Evolutionary conservation across 2,329 filamentous ascomycete species (phyloP), one percentile per base, ranked within the genome.

Genomic region (Calonectria pseudoreteaudii): DNA sequence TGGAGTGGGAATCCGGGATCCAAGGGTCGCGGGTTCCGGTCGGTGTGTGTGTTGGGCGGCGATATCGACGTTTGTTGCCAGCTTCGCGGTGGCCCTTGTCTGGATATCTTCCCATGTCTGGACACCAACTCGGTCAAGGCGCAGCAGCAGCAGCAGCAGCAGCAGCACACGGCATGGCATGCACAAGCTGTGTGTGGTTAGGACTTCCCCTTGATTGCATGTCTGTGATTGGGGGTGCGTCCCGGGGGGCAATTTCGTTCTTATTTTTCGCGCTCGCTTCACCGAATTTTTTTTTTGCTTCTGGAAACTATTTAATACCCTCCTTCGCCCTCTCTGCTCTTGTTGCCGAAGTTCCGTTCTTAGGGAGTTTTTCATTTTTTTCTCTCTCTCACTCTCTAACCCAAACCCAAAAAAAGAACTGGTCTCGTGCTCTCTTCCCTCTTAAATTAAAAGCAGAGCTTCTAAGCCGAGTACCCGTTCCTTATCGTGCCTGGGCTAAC

Each of bases 401-500:
- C 65, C 58, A 23, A 41, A 64, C 36, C 50, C 56, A 20, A 20
- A 50, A 50, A 23, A 68, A 68, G 30, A 49, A 62, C 36, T 60
- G 69, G 52, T 71, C 66, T 66, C 66, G 71, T 73, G 66, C 49
- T 52, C 66, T 26, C n/a, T 31, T 28, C 36, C 31, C 49, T 65
- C 36, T 20, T 50, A 44, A 60, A 62, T 62, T 62, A 41, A 68
- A 58, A 16, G 13, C 11, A 60, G 56, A 60, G 56, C 34, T 36
- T 11, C 44, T 4, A 50, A 73, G 71, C 71, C 71, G 71, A 66
- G 30, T 66, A 73, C 58, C 71, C 71, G 70, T 69, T n/a, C 44
- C 66, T 73, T 73, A 73, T 73, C 71, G 60, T 66, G 60, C 66
- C 60, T 68, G 38, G 60, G 16, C 66, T 65, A 66, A 64, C 62